Evolutionary conservation across 2,329 filamentous ascomycete genomes (phyloP).

Genomic region (Neonectria magnoliae): DNA sequence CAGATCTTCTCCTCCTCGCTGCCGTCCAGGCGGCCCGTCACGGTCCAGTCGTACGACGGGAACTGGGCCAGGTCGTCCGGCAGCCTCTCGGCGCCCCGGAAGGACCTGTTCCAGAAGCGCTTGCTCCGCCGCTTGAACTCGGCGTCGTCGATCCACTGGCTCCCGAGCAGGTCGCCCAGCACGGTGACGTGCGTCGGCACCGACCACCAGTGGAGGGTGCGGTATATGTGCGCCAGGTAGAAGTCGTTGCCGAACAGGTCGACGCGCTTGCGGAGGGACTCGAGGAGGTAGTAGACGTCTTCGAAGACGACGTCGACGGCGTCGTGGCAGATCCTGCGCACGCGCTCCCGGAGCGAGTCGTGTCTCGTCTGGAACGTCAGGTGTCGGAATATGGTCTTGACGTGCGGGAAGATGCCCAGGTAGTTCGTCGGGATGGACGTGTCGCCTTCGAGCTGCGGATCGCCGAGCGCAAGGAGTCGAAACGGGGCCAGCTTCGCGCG

Average conservation of each 20-base stretch:
- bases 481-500: conserved; percentile 71
- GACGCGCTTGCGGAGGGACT: conserved; percentile 78
- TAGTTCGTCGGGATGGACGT: conserved; percentile 76
- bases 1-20: conserved; percentile 64
- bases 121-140: conserved; percentile 81
- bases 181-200: conserved; percentile 88
- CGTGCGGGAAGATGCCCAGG: conserved; percentile 64
- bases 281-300: conserved; percentile 74
- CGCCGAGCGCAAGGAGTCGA: conserved; percentile 85
- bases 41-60: conserved; percentile 60
- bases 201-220: conserved; percentile 84
- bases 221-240: conserved; percentile 93
- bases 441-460: conserved; percentile 94
- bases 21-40: conserved; percentile 60
- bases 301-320: conserved; percentile 69
- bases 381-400: conserved; percentile 58
- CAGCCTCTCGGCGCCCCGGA: conserved; percentile 74
- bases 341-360: conserved; percentile 59
- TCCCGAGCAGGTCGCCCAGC: conserved; percentile 89
- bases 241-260: conserved; percentile 95
- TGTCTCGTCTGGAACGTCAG: conserved; percentile 58
- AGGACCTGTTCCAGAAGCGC: conserved; percentile 84
- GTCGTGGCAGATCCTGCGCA: conserved; percentile 66
- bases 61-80: conserved; percentile 62
- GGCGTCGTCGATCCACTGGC: conserved; percentile 89